Evolutionary conservation across 768 basidiomycete species (phyloP).

Genomic region (Amanita exitialis): DNA sequence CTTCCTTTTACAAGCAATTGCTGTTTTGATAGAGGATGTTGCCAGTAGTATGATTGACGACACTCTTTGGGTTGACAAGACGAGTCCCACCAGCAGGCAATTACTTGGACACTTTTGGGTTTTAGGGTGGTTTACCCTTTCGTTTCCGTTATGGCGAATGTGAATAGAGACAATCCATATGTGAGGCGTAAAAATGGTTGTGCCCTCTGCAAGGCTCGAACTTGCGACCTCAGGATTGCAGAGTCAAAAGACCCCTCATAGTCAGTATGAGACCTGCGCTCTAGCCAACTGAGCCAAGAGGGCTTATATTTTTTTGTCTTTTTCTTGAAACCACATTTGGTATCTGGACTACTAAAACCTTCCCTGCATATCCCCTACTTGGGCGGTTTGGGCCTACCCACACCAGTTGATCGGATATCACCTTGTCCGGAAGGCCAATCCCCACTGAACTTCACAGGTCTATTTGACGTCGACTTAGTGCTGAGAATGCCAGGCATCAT

Average conservation of each 20-base stretch:
- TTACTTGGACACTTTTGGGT: conserved; percentile 2
- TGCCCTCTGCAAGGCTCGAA: conserved; percentile 11
- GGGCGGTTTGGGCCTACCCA: no score
- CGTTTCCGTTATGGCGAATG: background rate
- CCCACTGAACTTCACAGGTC: no score
- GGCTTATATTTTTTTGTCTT: no score
- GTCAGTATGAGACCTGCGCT: conserved; percentile 24
- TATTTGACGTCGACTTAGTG: no score
- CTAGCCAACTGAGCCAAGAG: conserved; percentile 31
- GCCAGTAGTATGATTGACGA: conserved; percentile 12
- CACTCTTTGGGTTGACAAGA: background rate
- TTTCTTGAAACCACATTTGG: no score
- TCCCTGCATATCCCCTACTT: no score
- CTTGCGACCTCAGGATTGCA: conserved; percentile 8
- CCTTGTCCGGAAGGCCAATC: no score
- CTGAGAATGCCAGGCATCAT: no score
- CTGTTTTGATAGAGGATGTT: conserved; percentile 24
- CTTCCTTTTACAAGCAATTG: conserved; percentile 18
- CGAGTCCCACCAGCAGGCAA: background rate
- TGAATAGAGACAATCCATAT: no score
- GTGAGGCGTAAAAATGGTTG: no score
- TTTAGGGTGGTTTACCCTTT: background rate
- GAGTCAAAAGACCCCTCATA: conserved; percentile 14
- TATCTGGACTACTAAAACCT: no score
- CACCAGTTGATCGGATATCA: no score